Base-by-base conservation (phyloP, 1,139 yeast species). In the Diutina neorugosa region DNA sequence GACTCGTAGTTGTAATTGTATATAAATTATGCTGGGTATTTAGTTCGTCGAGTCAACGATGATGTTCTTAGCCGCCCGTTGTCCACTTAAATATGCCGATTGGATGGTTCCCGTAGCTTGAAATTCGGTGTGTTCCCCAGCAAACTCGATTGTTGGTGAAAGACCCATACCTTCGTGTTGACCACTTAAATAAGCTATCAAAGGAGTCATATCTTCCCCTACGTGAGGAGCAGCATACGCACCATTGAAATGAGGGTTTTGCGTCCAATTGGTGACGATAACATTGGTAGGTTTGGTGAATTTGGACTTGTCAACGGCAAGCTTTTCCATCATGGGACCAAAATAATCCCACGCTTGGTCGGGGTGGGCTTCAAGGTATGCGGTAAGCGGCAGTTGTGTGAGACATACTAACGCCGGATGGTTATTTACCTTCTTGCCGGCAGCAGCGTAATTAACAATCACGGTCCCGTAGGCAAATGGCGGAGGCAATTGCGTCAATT, bases 41-140 rank as follows among this genome's bases (percentile, higher is more conserved):
- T 12, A 27, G 34, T 3, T 11, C 2, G 5, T 9, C 27, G 12
- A 16, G 12, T 44, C 19, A 21, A 16, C 27, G 14, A 46, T 16
- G 27, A 46, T 46, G 4, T 34, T 20, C 21, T 16, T 46, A 1
- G 50, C 50, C 4, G 50, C 50, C n/a, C 94, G 76, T 54, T 64
- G 65, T 1, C 96, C 96, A 61, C 88, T 78, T 58, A 68, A 65
- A 78, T 85, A 81, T 12, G 90, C 89, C 44, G 90, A 88, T 66
- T 88, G 93, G 5, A 84, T 90, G 68, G 96, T 87, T 0, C 96
- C 96, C 41, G 84, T 82, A 6, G 95, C 96, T 56, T 84, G 88
- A 60, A 75, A 68, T 23, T 78, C 76, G 1, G 94, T 81, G 62
- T 86, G 96, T 64, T 88, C 96, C 12, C 96, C 96, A 0, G 95